Conservation (phyloP, 2,329 filamentous ascomycete species). For the Diplodia scrobiculata region DNA sequence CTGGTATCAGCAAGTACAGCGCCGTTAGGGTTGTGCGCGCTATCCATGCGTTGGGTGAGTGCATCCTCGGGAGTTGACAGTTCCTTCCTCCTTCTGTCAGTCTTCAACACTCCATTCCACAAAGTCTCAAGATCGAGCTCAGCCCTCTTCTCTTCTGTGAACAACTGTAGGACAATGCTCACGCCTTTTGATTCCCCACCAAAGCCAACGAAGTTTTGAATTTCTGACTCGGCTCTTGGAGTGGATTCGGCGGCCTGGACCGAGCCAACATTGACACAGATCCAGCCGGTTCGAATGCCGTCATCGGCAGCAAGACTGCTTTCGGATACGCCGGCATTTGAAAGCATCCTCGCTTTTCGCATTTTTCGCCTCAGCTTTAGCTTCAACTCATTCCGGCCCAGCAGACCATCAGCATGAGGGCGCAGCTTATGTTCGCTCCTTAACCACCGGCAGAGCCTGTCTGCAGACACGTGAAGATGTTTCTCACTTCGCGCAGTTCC, state of each 20-base stretch:
- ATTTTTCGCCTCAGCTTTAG: slow-evolving; percentile 79
- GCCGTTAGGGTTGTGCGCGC: slow-evolving; percentile 13
- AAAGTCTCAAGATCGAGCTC: slow-evolving; percentile 68
- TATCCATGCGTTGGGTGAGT: slow-evolving; percentile 31
- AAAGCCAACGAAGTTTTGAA: slow-evolving; percentile 73
- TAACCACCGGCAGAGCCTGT: slow-evolving; percentile 85
- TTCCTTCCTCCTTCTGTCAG: slow-evolving; percentile 45
- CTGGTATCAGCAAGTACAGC: slow-evolving; percentile 2
- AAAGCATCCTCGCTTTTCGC: slow-evolving; percentile 78
- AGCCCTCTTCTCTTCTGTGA: slow-evolving; percentile 69
- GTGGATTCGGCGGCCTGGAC: slow-evolving; percentile 57
- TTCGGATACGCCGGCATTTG: slow-evolving; percentile 63
- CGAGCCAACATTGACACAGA: slow-evolving; percentile 85
- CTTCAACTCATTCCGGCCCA: slow-evolving; percentile 89
- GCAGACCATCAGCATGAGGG: slow-evolving; percentile 80
- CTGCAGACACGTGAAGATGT: slow-evolving; percentile 87
- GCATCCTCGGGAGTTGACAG: slow-evolving; percentile 38
- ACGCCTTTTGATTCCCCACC: slow-evolving; percentile 61
- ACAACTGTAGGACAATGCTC: slow-evolving; percentile 69
- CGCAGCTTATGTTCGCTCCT: slow-evolving; percentile 70
- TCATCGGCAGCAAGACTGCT: slow-evolving; percentile 70
- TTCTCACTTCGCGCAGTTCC: slow-evolving; percentile 89
- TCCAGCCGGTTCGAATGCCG: slow-evolving; percentile 90
- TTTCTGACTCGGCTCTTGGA: not conserved
- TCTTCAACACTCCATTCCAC: slow-evolving; percentile 57